Base-by-base conservation (phyloP, 805 yeast genomes). In the Candida lessepsii region DNA sequence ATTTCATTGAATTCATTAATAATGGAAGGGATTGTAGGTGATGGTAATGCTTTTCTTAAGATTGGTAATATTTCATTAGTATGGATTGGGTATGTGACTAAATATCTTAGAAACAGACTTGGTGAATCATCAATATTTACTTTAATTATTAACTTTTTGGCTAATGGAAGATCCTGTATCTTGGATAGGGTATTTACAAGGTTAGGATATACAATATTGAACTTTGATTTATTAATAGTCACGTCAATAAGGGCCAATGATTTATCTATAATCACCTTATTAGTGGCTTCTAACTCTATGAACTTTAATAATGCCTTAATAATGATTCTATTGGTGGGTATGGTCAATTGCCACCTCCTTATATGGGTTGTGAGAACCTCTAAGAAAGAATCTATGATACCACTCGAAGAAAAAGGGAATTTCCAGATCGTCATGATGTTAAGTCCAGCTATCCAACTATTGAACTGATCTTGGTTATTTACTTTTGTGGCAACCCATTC, bases 381-480 rank as follows among this genome's bases (percentile, higher is more conserved):
- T n/a, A 35, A 20, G 13, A 25, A 19, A 6, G 10, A 9, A 2
- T 5, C 15, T 2, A 35, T 16, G 6, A 4, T 13, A 13, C 7
- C 29, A 13, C n/a, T 13, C 9, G 13, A 10, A n/a, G 17, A 16
- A 29, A 30, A 44, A 1, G 46, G 46, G 10, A 46, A 27, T 11
- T 26, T 18, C 44, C 44, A 46, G 6, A 5, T 14, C 6, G 26
- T 6, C 28, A 47, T 23, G 3, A 4, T 9, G 4, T 15, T 5
- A 32, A 58, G 54, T 40, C 51, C 45, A 1, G 41, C 45, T 10
- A 56, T 32, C 61, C 64, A 60, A 14, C 36, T 42, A 29, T 32
- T 27, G 47, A 56, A 51, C n/a, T 48, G 40, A 2, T 24, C 31
- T 16, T 41, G 50, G 9, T 16, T 27, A 6, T 28, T 27, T 10